Evolutionary conservation across 306 rosid genomes (phyloP), one percentile per base, ranked within the genome.

Genomic region (Cyamopsis tetragonoloba): DNA sequence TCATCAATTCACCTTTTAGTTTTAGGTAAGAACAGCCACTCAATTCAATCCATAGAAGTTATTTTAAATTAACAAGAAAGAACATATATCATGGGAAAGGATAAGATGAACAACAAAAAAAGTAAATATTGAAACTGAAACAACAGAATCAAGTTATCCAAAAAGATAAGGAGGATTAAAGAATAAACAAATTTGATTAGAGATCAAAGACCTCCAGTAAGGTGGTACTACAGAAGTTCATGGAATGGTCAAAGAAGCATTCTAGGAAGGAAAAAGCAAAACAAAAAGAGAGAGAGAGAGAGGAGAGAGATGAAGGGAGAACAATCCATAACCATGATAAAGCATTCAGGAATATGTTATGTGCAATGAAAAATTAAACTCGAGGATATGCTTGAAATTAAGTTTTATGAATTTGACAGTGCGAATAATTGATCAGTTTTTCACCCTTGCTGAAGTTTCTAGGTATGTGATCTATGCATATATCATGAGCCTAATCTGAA

Each of bases 1-100:
- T 66, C 53, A 75, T 41, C 63, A 51, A 75, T 70, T 69, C 37
- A 68, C 15, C 43, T n/a, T 62, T 56, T 47, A 71, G 73, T 64
- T 39, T 60, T 55, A 58, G 38, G 72, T 38, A 65, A 23, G 24
- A 59, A 42, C 6, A 70, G 24, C 6, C 26, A 48, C 9, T 19
- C 39, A 39, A 69, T 73, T 39, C 9, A 28, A 5, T 66, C 48
- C 31, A 70, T 11, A 58, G 8, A 39, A 49, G 51, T 30, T 24
- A 38, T 62, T 54, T 38, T 24, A 48, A 59, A 71, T 34, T 31
- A 70, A 71, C 34, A 62, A 51, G 31, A 56, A n/a, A 74, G 62
- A 75, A 20, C 32, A 53, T 22, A 44, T 46, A 63, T 56, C 42
- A 34, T 35, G 5, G 24, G 41, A 27, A 68, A 53, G 3, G 13